Base-by-base conservation (phyloP, 176 grass and related monocot genomes). In the Oryza meyeriana region DNA sequence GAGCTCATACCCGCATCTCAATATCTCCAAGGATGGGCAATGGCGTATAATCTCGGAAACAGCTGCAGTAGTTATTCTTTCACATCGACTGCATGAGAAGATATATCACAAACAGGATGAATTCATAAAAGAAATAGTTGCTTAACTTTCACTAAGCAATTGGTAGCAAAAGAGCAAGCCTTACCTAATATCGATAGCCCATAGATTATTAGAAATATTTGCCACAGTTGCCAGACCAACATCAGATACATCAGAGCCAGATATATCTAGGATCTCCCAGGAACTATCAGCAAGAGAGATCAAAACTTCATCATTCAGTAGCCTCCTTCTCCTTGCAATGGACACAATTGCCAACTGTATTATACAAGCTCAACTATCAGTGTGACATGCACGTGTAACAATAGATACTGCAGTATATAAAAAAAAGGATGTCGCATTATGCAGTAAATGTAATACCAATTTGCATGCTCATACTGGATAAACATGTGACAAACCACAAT, bases 121-220 rank as follows among this genome's bases (percentile, higher is more conserved):
- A 76, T 58, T 26, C 6, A 82, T 67, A 77, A 58, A 26, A 32
- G 1, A 72, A 86, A 66, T 64, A 36, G 38, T 61, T 68, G 12
- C 24, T 85, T 41, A 73, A 34, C 26, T 65, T 66, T 12, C 41
- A 36, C 0, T 6, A 80, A n/a, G 28, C 25, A 78, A 59, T 0
- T 66, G 1, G 44, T 64, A 25, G 62, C 42, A 20, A 20, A 34
- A 14, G 8, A 77, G 1, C 22, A 78, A 83, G 57, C 9, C 81
- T 86, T 85, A 98, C 96, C 96, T 93, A 73, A 95, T 91, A 95
- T 98, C 96, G 84, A 95, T 57, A 41, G 96, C 96, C 8, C 69
- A 73, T 55, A 98, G 86, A 72, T 88, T 90, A 68, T 80, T 95
- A 83, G 90, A 95, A 69, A 90, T 85, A 61, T 68, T 91, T 82